Evolutionary conservation across 257 asterid genomes (phyloP).

Genomic region (Mentha longifolia): DNA sequence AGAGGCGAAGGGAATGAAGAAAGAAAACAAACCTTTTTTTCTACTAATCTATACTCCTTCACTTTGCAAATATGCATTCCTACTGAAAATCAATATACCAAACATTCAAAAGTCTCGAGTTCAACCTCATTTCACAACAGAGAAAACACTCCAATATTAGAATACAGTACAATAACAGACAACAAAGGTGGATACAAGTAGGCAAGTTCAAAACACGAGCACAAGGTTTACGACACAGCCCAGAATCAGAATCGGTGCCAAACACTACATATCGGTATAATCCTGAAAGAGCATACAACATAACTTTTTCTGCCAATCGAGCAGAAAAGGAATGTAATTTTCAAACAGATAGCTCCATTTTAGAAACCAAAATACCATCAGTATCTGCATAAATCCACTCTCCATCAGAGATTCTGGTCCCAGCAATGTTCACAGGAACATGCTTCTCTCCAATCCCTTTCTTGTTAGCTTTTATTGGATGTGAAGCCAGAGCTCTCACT

Average conservation of each 20-base stretch:
- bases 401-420: conserved; percentile 53
- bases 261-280: conserved; percentile 18
- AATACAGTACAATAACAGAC: conserved; percentile 4
- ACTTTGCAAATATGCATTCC: no score
- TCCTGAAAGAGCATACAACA: conserved; percentile 13
- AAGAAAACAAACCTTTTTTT: no score
- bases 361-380: conserved; percentile 48
- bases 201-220: conserved; percentile 13
- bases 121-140: neutral
- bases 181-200: neutral
- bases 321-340: neutral
- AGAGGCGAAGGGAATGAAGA: no score
- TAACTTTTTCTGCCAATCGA: conserved; percentile 15
- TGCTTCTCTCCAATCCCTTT: conserved; percentile 55
- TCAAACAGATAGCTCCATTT: conserved; percentile 41
- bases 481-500: conserved; percentile 55
- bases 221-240: conserved; percentile 4
- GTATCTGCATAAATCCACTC: conserved; percentile 62
- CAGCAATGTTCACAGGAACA: conserved; percentile 48
- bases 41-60: no score
- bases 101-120: neutral
- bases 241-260: conserved; percentile 6
- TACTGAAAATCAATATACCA: neutral
- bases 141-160: neutral
- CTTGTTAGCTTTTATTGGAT: conserved; percentile 55